Evolutionary conservation across 805 yeast genomes (phyloP).

Genomic region (Kodamaea sagamina): DNA sequence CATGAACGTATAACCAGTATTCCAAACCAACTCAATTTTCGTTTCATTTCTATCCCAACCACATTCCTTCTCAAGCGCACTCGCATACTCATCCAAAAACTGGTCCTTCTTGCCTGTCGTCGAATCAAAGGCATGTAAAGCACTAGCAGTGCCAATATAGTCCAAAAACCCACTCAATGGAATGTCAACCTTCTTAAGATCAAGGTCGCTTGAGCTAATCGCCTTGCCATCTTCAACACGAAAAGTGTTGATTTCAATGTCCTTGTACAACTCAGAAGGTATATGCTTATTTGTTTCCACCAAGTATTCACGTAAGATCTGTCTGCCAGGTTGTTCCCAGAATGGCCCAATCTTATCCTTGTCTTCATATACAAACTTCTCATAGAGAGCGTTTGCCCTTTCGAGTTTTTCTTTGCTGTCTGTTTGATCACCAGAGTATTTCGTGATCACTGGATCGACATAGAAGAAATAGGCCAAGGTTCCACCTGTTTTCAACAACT

Average conservation of each 20-base stretch:
- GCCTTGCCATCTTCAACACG: slow-evolving; percentile 19
- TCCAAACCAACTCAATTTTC: slow-evolving; percentile 47
- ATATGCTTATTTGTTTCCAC: slow-evolving; percentile 41
- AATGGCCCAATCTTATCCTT: slow-evolving; percentile 57
- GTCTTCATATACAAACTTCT: slow-evolving; percentile 43
- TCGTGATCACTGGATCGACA: slow-evolving; percentile 40
- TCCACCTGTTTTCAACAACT: slow-evolving; percentile 44
- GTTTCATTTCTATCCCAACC: slow-evolving; percentile 48
- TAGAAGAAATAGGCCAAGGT: slow-evolving; percentile 46
- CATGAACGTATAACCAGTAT: slow-evolving; percentile 53
- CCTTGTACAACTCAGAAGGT: slow-evolving; percentile 44
- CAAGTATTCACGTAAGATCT: slow-evolving; percentile 48
- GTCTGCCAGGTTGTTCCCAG: slow-evolving; percentile 88
- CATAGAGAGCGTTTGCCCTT: slow-evolving; percentile 31
- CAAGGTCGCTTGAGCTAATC: slow-evolving; percentile 26
- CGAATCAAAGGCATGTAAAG: slow-evolving; percentile 58
- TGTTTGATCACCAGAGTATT: slow-evolving; percentile 21
- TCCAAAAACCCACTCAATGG: slow-evolving; percentile 48
- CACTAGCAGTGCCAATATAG: slow-evolving; percentile 69
- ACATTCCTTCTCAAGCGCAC: slow-evolving; percentile 39
- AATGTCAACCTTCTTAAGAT: slow-evolving; percentile 32
- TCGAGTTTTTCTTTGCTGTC: slow-evolving; percentile 17
- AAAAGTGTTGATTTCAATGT: slow-evolving; percentile 34
- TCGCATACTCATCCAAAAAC: slow-evolving; percentile 34
- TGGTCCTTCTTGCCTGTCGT: slow-evolving; percentile 35